Conservation (phyloP, 768 basidiomycete species). For the Naematelia aurantialba region DNA sequence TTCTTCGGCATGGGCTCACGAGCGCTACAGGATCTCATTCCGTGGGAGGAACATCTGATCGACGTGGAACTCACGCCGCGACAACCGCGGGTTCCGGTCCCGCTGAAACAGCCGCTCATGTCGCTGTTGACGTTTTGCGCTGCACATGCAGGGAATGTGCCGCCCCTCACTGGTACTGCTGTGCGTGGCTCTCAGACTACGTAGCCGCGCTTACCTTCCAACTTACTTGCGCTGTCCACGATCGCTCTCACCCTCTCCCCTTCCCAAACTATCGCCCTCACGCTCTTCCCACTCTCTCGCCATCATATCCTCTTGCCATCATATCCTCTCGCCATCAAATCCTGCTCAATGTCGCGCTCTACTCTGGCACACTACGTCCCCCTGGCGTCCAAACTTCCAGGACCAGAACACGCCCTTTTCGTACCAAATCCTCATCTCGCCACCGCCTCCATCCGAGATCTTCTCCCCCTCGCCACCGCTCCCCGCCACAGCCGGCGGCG, state of each 20-base stretch:
- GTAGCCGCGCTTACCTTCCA: neutral
- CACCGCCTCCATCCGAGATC: constrained; percentile 40
- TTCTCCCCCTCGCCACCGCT: constrained; percentile 35
- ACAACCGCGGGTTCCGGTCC: neutral
- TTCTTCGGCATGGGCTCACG: neutral
- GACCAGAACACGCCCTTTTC: constrained; percentile 20
- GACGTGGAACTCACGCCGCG: constrained; percentile 7
- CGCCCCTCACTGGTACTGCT: constrained; percentile 17
- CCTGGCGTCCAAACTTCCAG: neutral
- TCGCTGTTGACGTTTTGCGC: constrained; percentile 34
- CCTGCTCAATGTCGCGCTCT: neutral
- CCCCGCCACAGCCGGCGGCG: no score
- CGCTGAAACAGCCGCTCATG: constrained; percentile 22
- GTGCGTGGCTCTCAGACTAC: constrained; percentile 13
- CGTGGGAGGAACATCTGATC: constrained; percentile 47
- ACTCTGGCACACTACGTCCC: constrained; percentile 5
- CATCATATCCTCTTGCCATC: no score
- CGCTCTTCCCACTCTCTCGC: no score
- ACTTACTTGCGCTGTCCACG: neutral
- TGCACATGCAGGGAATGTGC: constrained; percentile 30
- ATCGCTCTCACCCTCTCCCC: neutral
- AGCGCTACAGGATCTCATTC: constrained; percentile 34
- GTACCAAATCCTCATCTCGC: constrained; percentile 39
- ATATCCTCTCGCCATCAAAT: no score
- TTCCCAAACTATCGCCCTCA: neutral